Percentiles rank a stretch among this genome's conserved stretches.
Evolutionary conservation across 768 basidiomycete species (phyloP).

Genomic region (Lactifluus pinguis): DNA sequence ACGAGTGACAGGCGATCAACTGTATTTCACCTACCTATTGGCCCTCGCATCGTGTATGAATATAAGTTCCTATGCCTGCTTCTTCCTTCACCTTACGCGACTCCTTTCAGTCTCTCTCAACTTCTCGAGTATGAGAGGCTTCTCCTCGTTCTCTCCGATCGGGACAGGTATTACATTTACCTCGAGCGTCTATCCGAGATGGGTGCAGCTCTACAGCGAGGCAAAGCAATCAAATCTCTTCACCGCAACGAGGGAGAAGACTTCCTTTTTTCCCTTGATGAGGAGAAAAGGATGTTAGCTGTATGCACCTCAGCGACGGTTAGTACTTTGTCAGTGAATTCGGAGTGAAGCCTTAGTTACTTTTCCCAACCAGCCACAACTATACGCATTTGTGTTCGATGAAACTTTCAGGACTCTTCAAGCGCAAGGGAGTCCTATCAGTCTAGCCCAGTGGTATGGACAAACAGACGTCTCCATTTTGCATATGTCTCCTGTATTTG

Average conservation of each 20-base stretch:
- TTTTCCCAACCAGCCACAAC: constrained; percentile 19
- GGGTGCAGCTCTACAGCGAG: not conserved
- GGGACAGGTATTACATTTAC: not conserved
- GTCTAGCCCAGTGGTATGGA: constrained; percentile 38
- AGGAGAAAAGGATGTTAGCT: constrained; percentile 40
- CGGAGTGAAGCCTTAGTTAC: not conserved
- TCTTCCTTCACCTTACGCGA: not conserved
- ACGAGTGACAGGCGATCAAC: not conserved
- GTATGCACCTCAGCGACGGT: constrained; percentile 39
- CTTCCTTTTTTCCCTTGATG: constrained; percentile 42
- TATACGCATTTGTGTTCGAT: constrained; percentile 42
- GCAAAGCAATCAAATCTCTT: constrained; percentile 19
- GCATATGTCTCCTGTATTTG: constrained; percentile 35
- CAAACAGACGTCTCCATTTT: constrained; percentile 22
- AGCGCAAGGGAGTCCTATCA: constrained; percentile 32
- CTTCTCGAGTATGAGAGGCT: constrained; percentile 9
- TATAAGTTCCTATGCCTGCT: not conserved
- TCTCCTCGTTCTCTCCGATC: constrained; percentile 4
- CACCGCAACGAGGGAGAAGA: constrained; percentile 38
- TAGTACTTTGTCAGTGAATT: not conserved
- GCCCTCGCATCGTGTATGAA: not conserved
- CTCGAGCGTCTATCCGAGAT: not conserved
- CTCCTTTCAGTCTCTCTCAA: constrained; percentile 2
- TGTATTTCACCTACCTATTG: constrained; percentile 1
- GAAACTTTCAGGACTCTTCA: constrained; percentile 35